Percentiles rank a stretch among this genome's conserved stretches.
These are phyloP conservation scores for Ailanthus altissimus DNA, from an alignment of 345 rosid genomes.

Conservation along the genomic window DNA sequence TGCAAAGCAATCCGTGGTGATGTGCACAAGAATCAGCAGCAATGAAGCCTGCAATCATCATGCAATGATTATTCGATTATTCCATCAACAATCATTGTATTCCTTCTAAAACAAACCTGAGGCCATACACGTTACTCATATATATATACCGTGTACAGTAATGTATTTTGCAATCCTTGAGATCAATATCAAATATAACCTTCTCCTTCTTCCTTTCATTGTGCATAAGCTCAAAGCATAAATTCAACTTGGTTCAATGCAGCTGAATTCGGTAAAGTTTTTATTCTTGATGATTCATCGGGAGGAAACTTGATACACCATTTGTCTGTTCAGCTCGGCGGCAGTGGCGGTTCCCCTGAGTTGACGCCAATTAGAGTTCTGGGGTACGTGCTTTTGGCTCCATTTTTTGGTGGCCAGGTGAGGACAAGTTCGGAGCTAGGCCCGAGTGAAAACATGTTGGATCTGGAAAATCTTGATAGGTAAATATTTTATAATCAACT, in stretches of 20 bases:
- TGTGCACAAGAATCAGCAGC: too few species aligned
- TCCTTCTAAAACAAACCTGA: too few species aligned
- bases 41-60: too few species aligned
- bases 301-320: slow-evolving; percentile 93
- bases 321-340: slow-evolving; percentile 56
- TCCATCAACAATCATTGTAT: too few species aligned
- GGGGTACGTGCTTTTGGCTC: slow-evolving; percentile 77
- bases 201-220: too few species aligned
- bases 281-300: slow-evolving; percentile 80
- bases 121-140: too few species aligned
- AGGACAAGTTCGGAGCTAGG: slow-evolving; percentile 82
- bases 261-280: slow-evolving; percentile 64
- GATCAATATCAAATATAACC: too few species aligned
- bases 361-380: slow-evolving; percentile 62
- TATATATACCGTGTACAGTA: too few species aligned
- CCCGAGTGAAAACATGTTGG: slow-evolving; percentile 57
- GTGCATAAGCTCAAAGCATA: too few species aligned
- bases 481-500: slow-evolving; percentile 28
- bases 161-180: too few species aligned
- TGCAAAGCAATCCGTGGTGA: too few species aligned
- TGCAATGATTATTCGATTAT: too few species aligned
- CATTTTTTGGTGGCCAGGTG: slow-evolving; percentile 81
- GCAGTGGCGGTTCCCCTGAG: slow-evolving; percentile 36
- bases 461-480: slow-evolving; percentile 75
- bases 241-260: slow-evolving; percentile 32